These are phyloP conservation scores for Ilex paraguariensis DNA, from an alignment of 305 asterid genomes.

Conservation along the genomic window DNA sequence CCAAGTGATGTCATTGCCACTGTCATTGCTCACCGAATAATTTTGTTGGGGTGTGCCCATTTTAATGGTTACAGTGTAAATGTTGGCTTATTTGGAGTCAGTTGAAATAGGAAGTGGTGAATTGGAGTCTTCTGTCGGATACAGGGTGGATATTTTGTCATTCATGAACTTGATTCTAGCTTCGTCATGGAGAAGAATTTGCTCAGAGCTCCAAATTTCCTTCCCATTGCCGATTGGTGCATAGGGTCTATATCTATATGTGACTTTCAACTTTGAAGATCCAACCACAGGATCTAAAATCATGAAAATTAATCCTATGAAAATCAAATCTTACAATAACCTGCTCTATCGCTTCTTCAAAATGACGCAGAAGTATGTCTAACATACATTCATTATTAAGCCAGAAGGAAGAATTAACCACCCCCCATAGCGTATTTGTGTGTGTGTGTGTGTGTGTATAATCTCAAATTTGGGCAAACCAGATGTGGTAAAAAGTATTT, in stretches of 20 bases:
- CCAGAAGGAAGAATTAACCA: too few relatives aligned
- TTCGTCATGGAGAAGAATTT: background rate
- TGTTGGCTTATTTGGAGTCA: background rate
- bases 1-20: slow-evolving; percentile 15
- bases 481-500: too few relatives aligned
- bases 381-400: too few relatives aligned
- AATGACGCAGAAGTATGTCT: too few relatives aligned
- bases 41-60: slow-evolving; percentile 12
- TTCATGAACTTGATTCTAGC: background rate
- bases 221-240: background rate
- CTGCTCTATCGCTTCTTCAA: too few relatives aligned
- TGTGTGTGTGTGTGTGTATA: too few relatives aligned
- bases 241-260: slow-evolving; percentile 12
- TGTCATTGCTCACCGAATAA: slow-evolving; percentile 7
- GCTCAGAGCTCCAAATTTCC: background rate
- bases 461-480: too few relatives aligned
- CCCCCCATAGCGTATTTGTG: too few relatives aligned
- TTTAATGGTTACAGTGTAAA: background rate
- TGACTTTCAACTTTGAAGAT: slow-evolving; percentile 4
- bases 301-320: too few relatives aligned
- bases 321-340: too few relatives aligned
- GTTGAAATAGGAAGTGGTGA: too few relatives aligned
- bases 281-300: background rate
- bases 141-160: background rate
- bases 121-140: background rate